Conservation (phyloP, 2,329 filamentous ascomycete genomes). For the Dryadomyces quercus-mongolicae region DNA sequence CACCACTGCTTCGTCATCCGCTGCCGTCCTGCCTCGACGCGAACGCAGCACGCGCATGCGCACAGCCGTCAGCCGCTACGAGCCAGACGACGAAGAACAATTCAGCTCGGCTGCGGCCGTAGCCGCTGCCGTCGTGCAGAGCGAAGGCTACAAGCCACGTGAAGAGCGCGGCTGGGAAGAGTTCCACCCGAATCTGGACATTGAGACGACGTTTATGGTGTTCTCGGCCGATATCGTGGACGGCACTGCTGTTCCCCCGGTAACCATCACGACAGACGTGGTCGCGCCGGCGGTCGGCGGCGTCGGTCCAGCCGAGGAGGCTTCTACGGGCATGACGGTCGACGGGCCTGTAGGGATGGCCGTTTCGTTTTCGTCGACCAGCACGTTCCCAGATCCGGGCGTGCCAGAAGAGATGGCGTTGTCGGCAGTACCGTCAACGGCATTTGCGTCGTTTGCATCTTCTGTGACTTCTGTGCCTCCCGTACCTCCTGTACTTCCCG, state of each 20-base stretch:
- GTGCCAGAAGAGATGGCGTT: not conserved
- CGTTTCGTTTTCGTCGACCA: too few relatives aligned
- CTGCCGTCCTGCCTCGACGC: conserved; percentile 38
- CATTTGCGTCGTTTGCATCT: too few relatives aligned
- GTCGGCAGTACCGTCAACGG: not conserved
- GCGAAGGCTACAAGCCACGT: conserved; percentile 91
- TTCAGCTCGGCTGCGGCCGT: conserved; percentile 84
- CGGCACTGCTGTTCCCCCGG: conserved; percentile 44
- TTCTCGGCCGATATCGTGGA: conserved; percentile 80
- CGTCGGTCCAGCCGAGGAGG: not conserved
- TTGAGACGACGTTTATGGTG: conserved; percentile 66
- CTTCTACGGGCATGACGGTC: not conserved
- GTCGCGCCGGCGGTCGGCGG: not conserved
- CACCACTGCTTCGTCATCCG: too few relatives aligned
- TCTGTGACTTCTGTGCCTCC: too few relatives aligned
- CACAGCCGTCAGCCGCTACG: conserved; percentile 35
- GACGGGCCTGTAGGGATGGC: not conserved
- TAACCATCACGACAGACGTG: conserved; percentile 15
- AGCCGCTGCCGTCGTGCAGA: conserved; percentile 77
- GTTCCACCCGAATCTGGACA: conserved; percentile 90
- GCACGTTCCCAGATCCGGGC: too few relatives aligned
- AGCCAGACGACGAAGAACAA: conserved; percentile 46
- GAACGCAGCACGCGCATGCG: conserved; percentile 46
- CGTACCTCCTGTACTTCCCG: too few relatives aligned
- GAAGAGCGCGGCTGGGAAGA: conserved; percentile 97